These are phyloP conservation scores for Lichina pygmaea DNA, from an alignment of 495 filamentous ascomycete genomes.

Conservation along the genomic window DNA sequence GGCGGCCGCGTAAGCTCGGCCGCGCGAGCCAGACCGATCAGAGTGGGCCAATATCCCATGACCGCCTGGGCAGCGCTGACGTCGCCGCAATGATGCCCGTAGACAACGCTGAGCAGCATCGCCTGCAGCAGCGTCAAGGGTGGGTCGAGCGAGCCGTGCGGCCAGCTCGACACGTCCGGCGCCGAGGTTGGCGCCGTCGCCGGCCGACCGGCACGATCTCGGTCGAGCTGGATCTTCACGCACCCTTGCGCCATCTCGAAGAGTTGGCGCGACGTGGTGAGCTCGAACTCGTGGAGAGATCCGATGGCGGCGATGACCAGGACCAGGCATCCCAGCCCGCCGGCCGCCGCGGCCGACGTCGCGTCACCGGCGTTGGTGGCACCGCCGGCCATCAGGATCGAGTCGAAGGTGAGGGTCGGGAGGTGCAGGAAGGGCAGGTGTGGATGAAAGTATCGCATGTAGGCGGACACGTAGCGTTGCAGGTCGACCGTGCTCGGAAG, in stretches of 20 bases:
- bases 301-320: conserved; percentile 93
- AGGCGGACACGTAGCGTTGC: conserved; percentile 74
- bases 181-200: conserved; percentile 14
- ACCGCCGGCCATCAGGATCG: conserved; percentile 11
- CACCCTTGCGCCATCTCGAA: conserved; percentile 89
- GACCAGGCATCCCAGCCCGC: conserved; percentile 73
- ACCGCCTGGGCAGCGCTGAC: conserved; percentile 77
- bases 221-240: conserved; percentile 82
- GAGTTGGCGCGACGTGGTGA: conserved; percentile 50
- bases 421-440: conserved; percentile 86
- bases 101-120: conserved; percentile 91
- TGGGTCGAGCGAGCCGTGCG: conserved; percentile 46
- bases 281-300: conserved; percentile 77
- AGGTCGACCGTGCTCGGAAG: conserved; percentile 78
- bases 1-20: conserved; percentile 41
- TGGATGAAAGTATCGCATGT: conserved; percentile 85
- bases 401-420: conserved; percentile 76
- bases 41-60: conserved; percentile 65
- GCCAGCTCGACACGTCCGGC: conserved; percentile 58
- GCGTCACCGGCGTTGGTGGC: conserved; percentile 16
- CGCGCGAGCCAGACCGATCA: conserved; percentile 74
- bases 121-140: conserved; percentile 96
- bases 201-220: conserved; percentile 24
- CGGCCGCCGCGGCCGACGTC: conserved; percentile 36
- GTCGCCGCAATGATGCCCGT: conserved; percentile 86